Conservation (phyloP, 2,329 filamentous ascomycete genomes). For the Dissoconium aciculare region DNA sequence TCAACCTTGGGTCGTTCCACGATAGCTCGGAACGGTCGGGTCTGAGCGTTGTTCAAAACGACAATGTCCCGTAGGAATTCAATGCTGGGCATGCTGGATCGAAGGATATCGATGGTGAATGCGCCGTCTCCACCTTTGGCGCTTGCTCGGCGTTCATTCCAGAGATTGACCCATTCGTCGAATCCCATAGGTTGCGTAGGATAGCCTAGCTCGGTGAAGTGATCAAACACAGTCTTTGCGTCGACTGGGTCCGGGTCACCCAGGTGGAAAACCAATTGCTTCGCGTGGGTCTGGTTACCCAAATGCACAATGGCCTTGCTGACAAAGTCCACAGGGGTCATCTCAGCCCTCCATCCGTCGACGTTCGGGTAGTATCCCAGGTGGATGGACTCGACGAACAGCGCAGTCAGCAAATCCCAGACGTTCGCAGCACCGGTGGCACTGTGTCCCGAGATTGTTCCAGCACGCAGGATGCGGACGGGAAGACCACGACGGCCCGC, state of each 20-base stretch:
- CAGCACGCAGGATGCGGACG: slow-evolving; percentile 55
- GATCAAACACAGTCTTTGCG: slow-evolving; percentile 50
- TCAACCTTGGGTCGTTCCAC: slow-evolving; percentile 57
- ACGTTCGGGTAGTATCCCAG: slow-evolving; percentile 56
- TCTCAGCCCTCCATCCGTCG: slow-evolving; percentile 62
- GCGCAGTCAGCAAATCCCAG: slow-evolving; percentile 60
- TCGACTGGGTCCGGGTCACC: slow-evolving; percentile 57
- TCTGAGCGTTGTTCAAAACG: slow-evolving; percentile 56
- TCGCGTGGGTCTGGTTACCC: slow-evolving; percentile 45
- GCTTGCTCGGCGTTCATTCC: slow-evolving; percentile 54
- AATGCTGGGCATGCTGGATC: slow-evolving; percentile 63
- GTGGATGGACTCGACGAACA: slow-evolving; percentile 63
- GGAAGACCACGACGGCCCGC: slow-evolving; percentile 54
- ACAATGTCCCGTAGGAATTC: slow-evolving; percentile 57
- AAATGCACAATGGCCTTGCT: slow-evolving; percentile 59
- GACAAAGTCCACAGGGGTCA: slow-evolving; percentile 74
- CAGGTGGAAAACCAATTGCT: slow-evolving; percentile 56
- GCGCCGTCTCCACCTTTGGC: slow-evolving; percentile 52
- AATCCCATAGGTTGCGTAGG: slow-evolving; percentile 50
- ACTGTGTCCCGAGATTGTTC: slow-evolving; percentile 68
- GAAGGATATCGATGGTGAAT: slow-evolving; percentile 65
- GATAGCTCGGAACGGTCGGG: slow-evolving; percentile 42
- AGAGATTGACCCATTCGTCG: slow-evolving; percentile 60
- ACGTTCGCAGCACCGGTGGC: slow-evolving; percentile 59
- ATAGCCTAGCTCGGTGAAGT: slow-evolving; percentile 53